Base-by-base conservation (phyloP, 768 basidiomycete species). In the Gymnopilus dilepis region DNA sequence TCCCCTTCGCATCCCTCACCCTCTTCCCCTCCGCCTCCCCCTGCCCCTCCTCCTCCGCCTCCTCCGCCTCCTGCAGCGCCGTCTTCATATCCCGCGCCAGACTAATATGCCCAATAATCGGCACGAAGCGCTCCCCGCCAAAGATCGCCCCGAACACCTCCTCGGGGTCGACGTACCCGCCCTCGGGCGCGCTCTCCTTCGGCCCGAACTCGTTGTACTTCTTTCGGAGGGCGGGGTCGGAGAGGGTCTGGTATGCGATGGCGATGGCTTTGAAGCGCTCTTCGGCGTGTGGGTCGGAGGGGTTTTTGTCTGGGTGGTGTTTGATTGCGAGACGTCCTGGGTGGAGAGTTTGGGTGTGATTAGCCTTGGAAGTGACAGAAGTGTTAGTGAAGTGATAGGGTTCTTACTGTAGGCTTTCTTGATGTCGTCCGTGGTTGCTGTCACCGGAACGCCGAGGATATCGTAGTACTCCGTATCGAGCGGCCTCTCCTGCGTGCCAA, bases 171-270 rank as follows among this genome's bases (percentile, higher is more conserved):
- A 95, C 89, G 67, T 86, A 94, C 2, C 92, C 94, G 30, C 92
- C 93, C 59, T 94, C 93, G 0, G 90, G 87, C 11, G 85, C 87
- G 56, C 86, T 91, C 77, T 90, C 92, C 75, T 90, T 92, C 0
- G 90, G 80, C 1, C 94, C 95, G 70, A 95, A 96, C 71, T 94
- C 92, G 74, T 97, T 95, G 77, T 96, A 97, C 71, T 94, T 94
- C 65, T 84, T 83, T 13, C 94, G 86, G 8, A 94, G 82, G 1
- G 66, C 76, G 3, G 87, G 84, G 64, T 95, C 93, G 1, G 91
- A 93, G 6, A 95, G 84, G 0, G 91, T 93, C 70, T 94, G 91
- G 70, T 91, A 94, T 2, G 94, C 94, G 52, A 95, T 91, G 0
- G 94, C 92, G 63, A 97, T 94, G 64, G 90, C 84, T 70, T 94